A percentile compares a stretch with the other conserved stretches of the same genome.
Evolutionary conservation across 1,139 yeast species (phyloP).

Genomic region (Pichia sp.): DNA sequence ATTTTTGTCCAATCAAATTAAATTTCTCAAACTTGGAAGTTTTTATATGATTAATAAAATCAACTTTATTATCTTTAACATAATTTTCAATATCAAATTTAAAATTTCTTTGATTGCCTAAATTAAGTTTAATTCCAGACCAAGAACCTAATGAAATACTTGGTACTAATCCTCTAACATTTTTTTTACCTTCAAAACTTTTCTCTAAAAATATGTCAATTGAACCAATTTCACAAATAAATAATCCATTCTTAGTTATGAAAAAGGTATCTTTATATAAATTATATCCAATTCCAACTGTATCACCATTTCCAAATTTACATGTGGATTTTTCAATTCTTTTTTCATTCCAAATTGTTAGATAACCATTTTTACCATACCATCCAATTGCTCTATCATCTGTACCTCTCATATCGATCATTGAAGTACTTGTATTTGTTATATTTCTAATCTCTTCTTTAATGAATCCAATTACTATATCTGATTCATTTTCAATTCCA

Average conservation of each 20-base stretch:
- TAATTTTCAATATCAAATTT: constrained; percentile 66
- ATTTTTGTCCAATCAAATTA: constrained; percentile 7
- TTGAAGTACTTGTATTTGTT: constrained; percentile 2
- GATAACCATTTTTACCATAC: constrained; percentile 53
- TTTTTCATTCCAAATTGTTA: constrained; percentile 34
- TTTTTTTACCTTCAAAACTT: constrained; percentile 11
- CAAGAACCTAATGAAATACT: constrained; percentile 45
- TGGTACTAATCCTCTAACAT: constrained; percentile 32
- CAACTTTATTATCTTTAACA: constrained; percentile 39
- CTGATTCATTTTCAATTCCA: constrained; percentile 34
- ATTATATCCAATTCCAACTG: constrained; percentile 81
- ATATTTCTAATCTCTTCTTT: constrained; percentile 20
- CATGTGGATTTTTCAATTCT: constrained; percentile 37
- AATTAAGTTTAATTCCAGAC: constrained; percentile 54
- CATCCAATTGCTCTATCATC: constrained; percentile 50
- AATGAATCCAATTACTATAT: constrained; percentile 39
- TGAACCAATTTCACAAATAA: constrained; percentile 40
- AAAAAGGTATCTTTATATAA: constrained; percentile 59
- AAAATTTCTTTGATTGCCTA: constrained; percentile 57
- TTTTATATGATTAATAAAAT: constrained; percentile 19
- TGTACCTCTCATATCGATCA: constrained; percentile 36
- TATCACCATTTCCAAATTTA: constrained; percentile 51
- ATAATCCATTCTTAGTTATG: constrained; percentile 76
- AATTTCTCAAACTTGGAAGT: constrained; percentile 12
- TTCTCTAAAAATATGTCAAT: constrained; percentile 8